Percentiles rank a stretch among this genome's conserved stretches.
Conservation (phyloP, 345 rosid species). For the Garcia nutans region DNA sequence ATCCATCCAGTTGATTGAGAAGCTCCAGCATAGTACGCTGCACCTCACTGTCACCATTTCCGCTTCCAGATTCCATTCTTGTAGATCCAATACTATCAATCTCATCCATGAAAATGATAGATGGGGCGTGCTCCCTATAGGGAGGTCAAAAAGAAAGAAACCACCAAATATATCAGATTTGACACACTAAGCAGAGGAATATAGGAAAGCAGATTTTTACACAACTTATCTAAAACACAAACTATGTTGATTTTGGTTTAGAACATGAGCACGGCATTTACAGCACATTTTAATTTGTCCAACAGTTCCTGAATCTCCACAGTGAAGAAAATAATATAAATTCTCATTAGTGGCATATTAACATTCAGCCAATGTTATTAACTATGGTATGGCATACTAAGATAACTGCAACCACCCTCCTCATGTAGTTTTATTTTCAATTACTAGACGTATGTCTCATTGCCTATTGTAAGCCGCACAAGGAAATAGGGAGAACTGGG, state of each 20-base stretch:
- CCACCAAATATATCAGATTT: conserved; percentile 1
- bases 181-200: conserved; percentile 1
- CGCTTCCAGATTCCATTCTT: conserved; percentile 99
- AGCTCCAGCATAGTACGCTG: conserved; percentile 99
- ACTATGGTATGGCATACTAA: not conserved
- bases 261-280: not conserved
- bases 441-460: not conserved
- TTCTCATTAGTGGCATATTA: not conserved
- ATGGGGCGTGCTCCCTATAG: conserved; percentile 92
- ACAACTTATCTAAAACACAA: not conserved
- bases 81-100: conserved; percentile 99
- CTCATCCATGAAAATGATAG: conserved; percentile 97
- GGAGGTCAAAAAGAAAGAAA: conserved; percentile 2
- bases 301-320: not conserved
- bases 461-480: not conserved
- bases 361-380: not conserved
- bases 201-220: not conserved
- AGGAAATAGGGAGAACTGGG: not conserved
- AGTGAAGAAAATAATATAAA: not conserved
- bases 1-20: conserved; percentile 97
- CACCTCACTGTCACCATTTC: conserved; percentile 98
- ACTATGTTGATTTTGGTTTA: not conserved
- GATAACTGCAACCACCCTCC: not conserved
- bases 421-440: not conserved
- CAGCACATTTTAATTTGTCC: not conserved